Base-by-base conservation (phyloP, 192 early-diverging fungal species). In the Neocallimastix lanati region DNA sequence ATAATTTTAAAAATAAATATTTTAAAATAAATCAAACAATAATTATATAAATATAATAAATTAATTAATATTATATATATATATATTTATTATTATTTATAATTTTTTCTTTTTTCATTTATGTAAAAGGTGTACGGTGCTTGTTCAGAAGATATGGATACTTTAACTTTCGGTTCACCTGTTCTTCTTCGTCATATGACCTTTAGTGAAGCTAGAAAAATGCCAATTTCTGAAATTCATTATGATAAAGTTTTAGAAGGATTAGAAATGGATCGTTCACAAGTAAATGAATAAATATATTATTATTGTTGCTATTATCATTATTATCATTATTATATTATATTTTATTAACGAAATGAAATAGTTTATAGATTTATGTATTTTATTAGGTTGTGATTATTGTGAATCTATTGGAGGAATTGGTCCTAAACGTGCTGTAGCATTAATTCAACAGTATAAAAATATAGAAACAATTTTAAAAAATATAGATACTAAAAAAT, bases 61-160 rank as follows among this genome's bases (percentile, higher is more conserved):
- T 33, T 33, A 33, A 33, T 33, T 33, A 33, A 33, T 33, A 33
- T n/a, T 33, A 33, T 33, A 33, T 33, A 33, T 33, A 33, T 33
- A 33, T 33, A 33, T 33, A 33, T 33, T 33, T 6, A 33, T 33
- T 33, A 33, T 33, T 33, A 33, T 33, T 33, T 33, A 6, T 33
- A 33, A 33, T 33, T 33, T 6, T 6, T 33, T 6, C 15, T 25
- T 7, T 37, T 82, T 29, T n/a, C 13, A 80, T 29, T 81, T 12
- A n/a, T 18, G 28, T 15, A 28, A 13, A 15, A 88, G 87, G 95
- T 99, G 4, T 97, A 91, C 83, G 97, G 93, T 29, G 95, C 96
- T 25, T 96, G 94, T 27, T 96, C 95, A 15, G 96, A 99, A 82
- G 97, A 99, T 86, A 98, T 99, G 96, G 97, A 99, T 80, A 99